Evolutionary conservation across 441 rosid genomes (phyloP).

Genomic region (Macaranga tanarius): DNA sequence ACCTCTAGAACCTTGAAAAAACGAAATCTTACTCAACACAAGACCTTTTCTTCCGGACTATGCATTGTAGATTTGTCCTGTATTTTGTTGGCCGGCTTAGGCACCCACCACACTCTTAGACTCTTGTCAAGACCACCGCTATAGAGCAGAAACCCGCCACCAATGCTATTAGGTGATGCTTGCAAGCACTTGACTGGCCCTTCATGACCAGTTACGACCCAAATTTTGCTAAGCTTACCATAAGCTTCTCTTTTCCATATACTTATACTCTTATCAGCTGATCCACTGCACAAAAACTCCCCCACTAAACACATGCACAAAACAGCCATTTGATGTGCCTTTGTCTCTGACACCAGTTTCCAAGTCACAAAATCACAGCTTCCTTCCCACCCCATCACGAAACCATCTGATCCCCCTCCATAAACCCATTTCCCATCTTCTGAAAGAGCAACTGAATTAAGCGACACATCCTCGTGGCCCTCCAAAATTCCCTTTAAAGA

Average conservation of each 20-base stretch:
- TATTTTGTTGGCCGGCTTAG: conserved; percentile 36
- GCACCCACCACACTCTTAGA: conserved; percentile 93
- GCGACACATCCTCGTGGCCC: conserved; percentile 69
- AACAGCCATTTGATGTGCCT: conserved; percentile 74
- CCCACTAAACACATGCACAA: conserved; percentile 68
- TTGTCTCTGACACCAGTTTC: conserved; percentile 61
- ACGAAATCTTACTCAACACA: not conserved
- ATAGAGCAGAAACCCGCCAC: conserved; percentile 81
- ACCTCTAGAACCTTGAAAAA: conserved; percentile 1
- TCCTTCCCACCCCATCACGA: conserved; percentile 80
- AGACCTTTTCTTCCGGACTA: conserved; percentile 21
- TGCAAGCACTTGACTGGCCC: conserved; percentile 93
- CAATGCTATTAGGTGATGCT: conserved; percentile 59
- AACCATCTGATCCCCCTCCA: conserved; percentile 90
- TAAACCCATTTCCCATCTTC: conserved; percentile 82
- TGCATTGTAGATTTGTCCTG: conserved; percentile 16
- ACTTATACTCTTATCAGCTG: conserved; percentile 81
- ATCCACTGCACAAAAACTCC: conserved; percentile 70
- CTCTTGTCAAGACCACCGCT: conserved; percentile 88
- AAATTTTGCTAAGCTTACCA: conserved; percentile 54
- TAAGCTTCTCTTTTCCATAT: conserved; percentile 67
- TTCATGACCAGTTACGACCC: conserved; percentile 67
- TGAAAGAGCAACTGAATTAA: conserved; percentile 72
- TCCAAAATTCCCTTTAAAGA: conserved; percentile 64
- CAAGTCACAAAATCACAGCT: conserved; percentile 46